Conservation (phyloP, 148 eudicot species). For the Rhododendron mucronatum region DNA sequence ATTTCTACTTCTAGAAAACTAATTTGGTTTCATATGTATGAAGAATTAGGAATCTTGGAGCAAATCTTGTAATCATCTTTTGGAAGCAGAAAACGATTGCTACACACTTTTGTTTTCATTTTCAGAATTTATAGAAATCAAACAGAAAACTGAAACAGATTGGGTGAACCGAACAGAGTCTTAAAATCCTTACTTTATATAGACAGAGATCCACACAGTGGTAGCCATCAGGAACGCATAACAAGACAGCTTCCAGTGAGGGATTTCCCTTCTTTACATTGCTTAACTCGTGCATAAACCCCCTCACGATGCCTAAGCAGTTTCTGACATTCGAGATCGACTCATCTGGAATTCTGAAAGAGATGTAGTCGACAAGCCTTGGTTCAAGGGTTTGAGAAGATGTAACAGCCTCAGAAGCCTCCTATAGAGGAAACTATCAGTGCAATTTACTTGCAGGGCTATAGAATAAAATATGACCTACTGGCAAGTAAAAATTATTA, state of each 20-base stretch:
- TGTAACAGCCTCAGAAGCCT: constrained; percentile 34
- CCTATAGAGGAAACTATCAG: constrained; percentile 32
- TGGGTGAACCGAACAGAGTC: not conserved
- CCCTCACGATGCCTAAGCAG: constrained; percentile 65
- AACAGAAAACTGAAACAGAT: not conserved
- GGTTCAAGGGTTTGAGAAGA: constrained; percentile 27
- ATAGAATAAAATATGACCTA: not conserved
- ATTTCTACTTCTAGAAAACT: not conserved
- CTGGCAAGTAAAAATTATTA: not conserved
- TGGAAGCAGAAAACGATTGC: not conserved
- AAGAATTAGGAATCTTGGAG: not conserved
- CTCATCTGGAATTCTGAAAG: constrained; percentile 71
- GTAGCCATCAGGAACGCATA: constrained; percentile 69
- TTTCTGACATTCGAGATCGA: constrained; percentile 51
- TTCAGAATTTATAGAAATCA: not conserved
- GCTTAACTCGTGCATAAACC: constrained; percentile 36
- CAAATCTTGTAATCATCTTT: not conserved
- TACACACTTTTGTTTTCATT: not conserved
- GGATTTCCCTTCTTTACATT: constrained; percentile 28
- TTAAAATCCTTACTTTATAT: constrained; percentile 58
- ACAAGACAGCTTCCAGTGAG: constrained; percentile 56
- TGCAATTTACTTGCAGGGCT: not conserved
- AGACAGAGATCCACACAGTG: constrained; percentile 83
- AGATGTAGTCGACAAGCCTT: constrained; percentile 53
- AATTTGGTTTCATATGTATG: not conserved